Conservation (phyloP, 176 grass and related monocot species). For the Lolium rigidum region DNA sequence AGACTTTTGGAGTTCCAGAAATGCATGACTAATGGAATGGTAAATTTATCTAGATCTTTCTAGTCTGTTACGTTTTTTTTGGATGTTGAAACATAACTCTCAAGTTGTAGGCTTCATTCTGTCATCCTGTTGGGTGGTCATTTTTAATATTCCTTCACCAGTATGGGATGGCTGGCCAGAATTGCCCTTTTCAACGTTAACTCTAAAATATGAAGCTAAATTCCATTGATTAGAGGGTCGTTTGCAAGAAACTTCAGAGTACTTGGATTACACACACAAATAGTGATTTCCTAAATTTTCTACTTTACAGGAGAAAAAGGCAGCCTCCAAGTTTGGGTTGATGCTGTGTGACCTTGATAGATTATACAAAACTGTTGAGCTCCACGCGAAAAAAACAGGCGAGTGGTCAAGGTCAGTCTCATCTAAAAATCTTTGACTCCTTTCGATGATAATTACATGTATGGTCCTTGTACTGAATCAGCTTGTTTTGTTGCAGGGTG, state of each 20-base stretch:
- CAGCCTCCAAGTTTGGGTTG: slow-evolving; percentile 68
- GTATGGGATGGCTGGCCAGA: background rate
- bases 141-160: background rate
- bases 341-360: slow-evolving; percentile 73
- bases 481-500: slow-evolving; percentile 56
- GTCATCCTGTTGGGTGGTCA: too few species aligned
- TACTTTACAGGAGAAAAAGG: slow-evolving; percentile 67
- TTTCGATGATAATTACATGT: background rate
- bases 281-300: slow-evolving; percentile 17
- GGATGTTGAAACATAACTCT: slow-evolving; percentile 7
- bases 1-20: slow-evolving; percentile 76
- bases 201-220: background rate
- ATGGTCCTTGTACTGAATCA: background rate
- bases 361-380: slow-evolving; percentile 79
- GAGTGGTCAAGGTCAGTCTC: slow-evolving; percentile 78
- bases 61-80: background rate
- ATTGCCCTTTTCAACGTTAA: background rate
- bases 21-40: slow-evolving; percentile 73
- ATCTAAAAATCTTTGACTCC: background rate
- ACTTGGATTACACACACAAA: background rate
- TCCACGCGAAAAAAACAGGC: slow-evolving; percentile 78
- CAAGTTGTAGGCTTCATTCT: background rate
- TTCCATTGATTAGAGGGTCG: background rate
- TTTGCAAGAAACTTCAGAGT: background rate
- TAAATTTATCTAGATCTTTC: slow-evolving; percentile 35